Conservation (phyloP, 306 rosid genomes). For the Alnus rubra region DNA sequence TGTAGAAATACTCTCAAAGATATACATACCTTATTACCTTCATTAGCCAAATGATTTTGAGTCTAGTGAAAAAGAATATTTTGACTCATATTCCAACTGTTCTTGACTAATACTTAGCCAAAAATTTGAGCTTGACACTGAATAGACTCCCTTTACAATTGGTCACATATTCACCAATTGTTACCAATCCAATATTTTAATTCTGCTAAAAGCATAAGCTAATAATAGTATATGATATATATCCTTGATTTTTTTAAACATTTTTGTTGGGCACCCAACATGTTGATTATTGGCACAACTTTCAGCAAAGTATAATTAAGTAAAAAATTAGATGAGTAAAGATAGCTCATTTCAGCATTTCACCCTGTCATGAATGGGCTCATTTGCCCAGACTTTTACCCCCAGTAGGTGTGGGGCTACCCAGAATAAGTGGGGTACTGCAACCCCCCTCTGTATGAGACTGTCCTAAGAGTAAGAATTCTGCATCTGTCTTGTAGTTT, state of each 20-base stretch:
- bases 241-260: background rate
- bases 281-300: background rate
- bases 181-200: background rate
- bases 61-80: background rate
- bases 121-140: background rate
- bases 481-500: too few species aligned
- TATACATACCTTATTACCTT: background rate
- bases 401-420: too few species aligned
- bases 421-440: too few species aligned
- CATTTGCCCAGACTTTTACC: too few species aligned
- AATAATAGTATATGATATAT: background rate
- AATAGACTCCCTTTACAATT: background rate
- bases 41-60: background rate
- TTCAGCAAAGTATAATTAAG: background rate
- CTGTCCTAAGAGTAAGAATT: too few species aligned
- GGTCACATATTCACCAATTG: background rate
- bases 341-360: too few species aligned
- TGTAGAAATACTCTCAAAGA: background rate
- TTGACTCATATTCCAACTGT: background rate
- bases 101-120: background rate
- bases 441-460: too few species aligned
- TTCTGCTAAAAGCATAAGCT: background rate
- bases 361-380: too few species aligned
- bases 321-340: too few species aligned
- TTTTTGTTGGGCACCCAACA: slow-evolving; percentile 9